Percentiles rank a stretch among this genome's conserved stretches.
Evolutionary conservation across 352 stramenopile species (phyloP).

Genomic region (Phytopythium mirpurense): DNA sequence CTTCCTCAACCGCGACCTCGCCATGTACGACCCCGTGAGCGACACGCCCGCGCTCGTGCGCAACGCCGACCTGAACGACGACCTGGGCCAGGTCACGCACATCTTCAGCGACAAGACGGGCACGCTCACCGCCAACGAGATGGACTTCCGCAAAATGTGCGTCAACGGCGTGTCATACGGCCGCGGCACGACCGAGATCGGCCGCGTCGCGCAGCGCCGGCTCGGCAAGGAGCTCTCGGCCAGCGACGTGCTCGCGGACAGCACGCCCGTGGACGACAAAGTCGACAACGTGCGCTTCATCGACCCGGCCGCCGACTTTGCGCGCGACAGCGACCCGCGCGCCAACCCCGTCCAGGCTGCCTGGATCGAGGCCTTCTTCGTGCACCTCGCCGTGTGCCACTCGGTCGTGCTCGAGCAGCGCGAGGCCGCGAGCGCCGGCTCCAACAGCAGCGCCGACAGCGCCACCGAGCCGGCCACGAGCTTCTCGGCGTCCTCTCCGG

Average conservation of each 20-base stretch:
- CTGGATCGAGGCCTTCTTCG: constrained; percentile 81
- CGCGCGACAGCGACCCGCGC: constrained; percentile 38
- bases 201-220: constrained; percentile 58
- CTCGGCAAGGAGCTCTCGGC: constrained; percentile 72
- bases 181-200: constrained; percentile 80
- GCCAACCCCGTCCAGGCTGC: constrained; percentile 45
- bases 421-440: constrained; percentile 18
- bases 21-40: constrained; percentile 78
- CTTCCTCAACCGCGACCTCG: constrained; percentile 82
- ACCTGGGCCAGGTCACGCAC: constrained; percentile 84
- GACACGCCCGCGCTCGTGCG: constrained; percentile 79
- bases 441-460: constrained; percentile 5
- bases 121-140: constrained; percentile 83
- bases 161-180: constrained; percentile 80
- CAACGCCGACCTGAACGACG: constrained; percentile 83
- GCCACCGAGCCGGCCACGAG: constrained; percentile 24
- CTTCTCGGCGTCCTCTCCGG: constrained; percentile 78
- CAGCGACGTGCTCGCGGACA: constrained; percentile 72
- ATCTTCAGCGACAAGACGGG: constrained; percentile 88
- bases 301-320: constrained; percentile 61
- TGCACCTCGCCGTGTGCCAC: constrained; percentile 80
- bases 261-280: constrained; percentile 38
- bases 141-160: constrained; percentile 88
- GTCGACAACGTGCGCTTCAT: constrained; percentile 81
- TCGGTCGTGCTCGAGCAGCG: constrained; percentile 76